Percentiles rank a stretch among this genome's conserved stretches.
Conservation (phyloP, 306 rosid species). For the Rosa rugosa region DNA sequence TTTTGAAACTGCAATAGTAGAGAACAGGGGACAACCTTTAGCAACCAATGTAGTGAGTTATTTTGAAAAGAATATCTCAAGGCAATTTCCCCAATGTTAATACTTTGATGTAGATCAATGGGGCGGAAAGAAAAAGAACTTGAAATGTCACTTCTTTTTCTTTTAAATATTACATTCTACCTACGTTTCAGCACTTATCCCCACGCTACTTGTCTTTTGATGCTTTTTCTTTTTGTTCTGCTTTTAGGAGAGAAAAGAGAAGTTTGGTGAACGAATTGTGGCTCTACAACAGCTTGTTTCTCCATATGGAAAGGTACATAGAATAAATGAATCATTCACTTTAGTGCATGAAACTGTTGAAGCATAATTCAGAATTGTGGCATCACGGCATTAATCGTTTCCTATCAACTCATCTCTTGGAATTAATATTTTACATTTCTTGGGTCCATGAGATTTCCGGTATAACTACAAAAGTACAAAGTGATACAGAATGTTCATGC, state of each 20-base stretch:
- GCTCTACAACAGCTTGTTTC: conserved; percentile 98
- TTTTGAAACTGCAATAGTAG: background rate
- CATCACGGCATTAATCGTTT: background rate
- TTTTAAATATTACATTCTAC: background rate
- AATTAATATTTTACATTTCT: background rate
- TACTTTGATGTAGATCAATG: background rate
- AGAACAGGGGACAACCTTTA: background rate
- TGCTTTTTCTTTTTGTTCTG: conserved; percentile 20
- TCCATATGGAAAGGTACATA: conserved; percentile 86
- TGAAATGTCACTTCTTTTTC: background rate
- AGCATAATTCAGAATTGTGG: conserved; percentile 3
- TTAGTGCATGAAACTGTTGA: background rate
- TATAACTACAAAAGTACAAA: background rate
- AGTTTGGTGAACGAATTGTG: conserved; percentile 72
- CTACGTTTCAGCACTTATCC: background rate
- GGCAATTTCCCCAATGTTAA: background rate
- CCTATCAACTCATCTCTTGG: background rate
- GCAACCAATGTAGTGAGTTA: background rate
- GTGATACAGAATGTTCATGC: background rate
- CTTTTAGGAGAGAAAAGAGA: conserved; percentile 85
- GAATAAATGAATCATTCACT: conserved; percentile 10
- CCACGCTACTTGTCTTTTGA: conserved; percentile 15
- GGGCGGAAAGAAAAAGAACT: background rate
- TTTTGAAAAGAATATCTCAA: background rate
- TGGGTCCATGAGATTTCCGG: background rate